These are phyloP conservation scores for Sporopachydermia quercuum DNA, from an alignment of 805 yeast species.

Conservation along the genomic window DNA sequence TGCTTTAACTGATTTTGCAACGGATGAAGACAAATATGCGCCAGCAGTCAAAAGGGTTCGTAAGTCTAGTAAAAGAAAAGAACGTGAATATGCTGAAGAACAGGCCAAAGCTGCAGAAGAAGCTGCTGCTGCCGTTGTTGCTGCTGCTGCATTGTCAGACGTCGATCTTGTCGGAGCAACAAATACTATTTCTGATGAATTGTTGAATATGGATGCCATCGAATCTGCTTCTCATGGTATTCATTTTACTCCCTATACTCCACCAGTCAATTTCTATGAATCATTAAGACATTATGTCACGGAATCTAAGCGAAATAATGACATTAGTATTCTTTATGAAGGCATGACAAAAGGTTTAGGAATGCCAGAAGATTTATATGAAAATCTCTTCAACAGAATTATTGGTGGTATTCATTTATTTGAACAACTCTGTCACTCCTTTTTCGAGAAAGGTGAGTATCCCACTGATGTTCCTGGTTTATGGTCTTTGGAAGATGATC, in stretches of 20 bases:
- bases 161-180: neutral
- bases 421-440: neutral
- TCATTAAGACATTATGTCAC: neutral
- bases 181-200: neutral
- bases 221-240: constrained; percentile 1
- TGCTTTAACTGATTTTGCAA: neutral
- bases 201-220: neutral
- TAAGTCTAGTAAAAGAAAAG: neutral
- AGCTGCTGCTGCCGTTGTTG: constrained; percentile 1
- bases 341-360: constrained; percentile 1
- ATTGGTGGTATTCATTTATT: neutral
- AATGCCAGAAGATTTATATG: neutral
- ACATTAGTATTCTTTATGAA: constrained; percentile 1
- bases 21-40: constrained; percentile 1
- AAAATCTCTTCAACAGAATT: neutral
- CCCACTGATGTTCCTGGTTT: constrained; percentile 3
- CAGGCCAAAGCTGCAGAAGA: neutral
- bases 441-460: neutral
- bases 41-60: neutral
- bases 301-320: neutral
- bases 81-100: neutral
- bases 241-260: neutral
- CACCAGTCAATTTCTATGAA: neutral
- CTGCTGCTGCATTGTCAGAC: neutral
- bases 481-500: constrained; percentile 1